phyloP scores from a whole-genome alignment of 345 rosid species.

The Luvunga scandens region DNA sequence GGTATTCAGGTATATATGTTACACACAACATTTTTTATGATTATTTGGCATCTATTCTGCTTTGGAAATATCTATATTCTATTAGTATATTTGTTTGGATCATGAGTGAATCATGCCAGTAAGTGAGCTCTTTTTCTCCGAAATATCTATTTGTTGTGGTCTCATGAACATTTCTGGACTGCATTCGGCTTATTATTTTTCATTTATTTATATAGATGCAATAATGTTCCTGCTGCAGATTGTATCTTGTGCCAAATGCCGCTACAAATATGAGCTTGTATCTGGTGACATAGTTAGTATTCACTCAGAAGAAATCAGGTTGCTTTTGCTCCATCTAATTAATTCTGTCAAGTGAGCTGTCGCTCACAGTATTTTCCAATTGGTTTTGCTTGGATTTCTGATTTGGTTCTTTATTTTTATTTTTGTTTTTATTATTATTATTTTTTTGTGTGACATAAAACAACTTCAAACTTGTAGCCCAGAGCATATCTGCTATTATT shows the following conservation, averaged over 20 bases:
- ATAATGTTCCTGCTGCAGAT: conserved; percentile 43
- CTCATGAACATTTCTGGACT: background rate
- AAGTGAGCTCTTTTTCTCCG: background rate
- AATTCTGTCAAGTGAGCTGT: conserved; percentile 3
- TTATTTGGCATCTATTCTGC: background rate
- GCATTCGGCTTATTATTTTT: background rate
- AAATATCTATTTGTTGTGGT: background rate
- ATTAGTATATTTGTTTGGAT: background rate
- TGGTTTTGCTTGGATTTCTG: background rate
- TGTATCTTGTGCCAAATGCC: conserved; percentile 81
- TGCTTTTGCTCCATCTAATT: conserved; percentile 32
- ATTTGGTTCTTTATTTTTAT: background rate
- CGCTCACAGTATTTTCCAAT: background rate
- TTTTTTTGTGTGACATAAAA: background rate
- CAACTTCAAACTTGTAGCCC: background rate
- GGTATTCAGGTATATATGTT: conserved; percentile 68
- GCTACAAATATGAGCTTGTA: conserved; percentile 89
- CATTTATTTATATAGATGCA: background rate
- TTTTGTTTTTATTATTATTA: too few relatives aligned
- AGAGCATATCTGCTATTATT: background rate
- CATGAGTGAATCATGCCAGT: background rate
- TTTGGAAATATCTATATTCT: background rate
- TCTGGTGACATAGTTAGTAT: conserved; percentile 76
- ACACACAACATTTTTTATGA: background rate
- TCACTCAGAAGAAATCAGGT: conserved; percentile 90